Conservation (phyloP, 257 asterid species). For the Agastache rugosa region DNA sequence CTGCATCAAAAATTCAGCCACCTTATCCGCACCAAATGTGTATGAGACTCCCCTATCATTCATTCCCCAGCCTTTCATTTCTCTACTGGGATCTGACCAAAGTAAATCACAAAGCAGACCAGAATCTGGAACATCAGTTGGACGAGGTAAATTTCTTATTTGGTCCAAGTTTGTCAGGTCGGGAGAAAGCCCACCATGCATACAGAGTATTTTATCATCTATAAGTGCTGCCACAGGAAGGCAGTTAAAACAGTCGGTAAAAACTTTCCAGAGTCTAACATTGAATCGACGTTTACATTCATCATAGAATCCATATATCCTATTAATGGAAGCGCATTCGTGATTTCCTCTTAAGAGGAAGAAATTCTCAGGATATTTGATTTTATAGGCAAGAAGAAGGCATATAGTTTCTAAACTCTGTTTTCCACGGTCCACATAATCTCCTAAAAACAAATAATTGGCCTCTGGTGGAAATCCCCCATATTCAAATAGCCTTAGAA, state of each 20-base stretch:
- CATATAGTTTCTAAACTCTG: slow-evolving; percentile 79
- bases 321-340: slow-evolving; percentile 75
- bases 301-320: slow-evolving; percentile 79
- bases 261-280: slow-evolving; percentile 71
- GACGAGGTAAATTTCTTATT: slow-evolving; percentile 70
- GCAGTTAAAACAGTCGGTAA: slow-evolving; percentile 76
- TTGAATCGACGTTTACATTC: slow-evolving; percentile 78
- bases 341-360: slow-evolving; percentile 78
- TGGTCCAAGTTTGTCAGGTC: slow-evolving; percentile 69
- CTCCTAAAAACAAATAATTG: slow-evolving; percentile 75
- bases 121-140: slow-evolving; percentile 76
- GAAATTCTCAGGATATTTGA: slow-evolving; percentile 77
- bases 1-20: slow-evolving; percentile 78
- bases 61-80: slow-evolving; percentile 82
- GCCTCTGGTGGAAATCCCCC: slow-evolving; percentile 86
- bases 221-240: slow-evolving; percentile 82
- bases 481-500: slow-evolving; percentile 70
- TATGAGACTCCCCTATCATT: slow-evolving; percentile 78
- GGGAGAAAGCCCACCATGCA: slow-evolving; percentile 88
- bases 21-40: slow-evolving; percentile 85
- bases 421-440: slow-evolving; percentile 80
- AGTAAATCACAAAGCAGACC: slow-evolving; percentile 79
- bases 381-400: slow-evolving; percentile 78
- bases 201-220: slow-evolving; percentile 77
- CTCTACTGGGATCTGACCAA: slow-evolving; percentile 81